phyloP scores from a whole-genome alignment of 108 stramenopile genomes.

The Pseudonitzschia multistriata region DNA sequence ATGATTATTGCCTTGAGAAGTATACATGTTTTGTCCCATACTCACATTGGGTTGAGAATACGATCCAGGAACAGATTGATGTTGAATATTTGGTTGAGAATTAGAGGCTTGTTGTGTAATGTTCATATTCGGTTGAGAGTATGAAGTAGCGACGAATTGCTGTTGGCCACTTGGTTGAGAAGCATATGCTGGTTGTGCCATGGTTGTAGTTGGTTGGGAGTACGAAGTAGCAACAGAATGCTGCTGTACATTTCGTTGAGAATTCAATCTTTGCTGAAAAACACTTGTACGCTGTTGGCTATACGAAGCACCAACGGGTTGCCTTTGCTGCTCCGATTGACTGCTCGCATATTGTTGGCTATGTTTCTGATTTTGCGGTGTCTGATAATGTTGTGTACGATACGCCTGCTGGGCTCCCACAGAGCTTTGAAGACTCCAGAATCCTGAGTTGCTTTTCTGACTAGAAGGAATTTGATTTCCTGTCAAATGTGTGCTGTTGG shows the following conservation, averaged over 20 bases:
- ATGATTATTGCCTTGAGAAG: not conserved
- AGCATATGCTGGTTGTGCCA: not conserved
- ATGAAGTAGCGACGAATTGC: not conserved
- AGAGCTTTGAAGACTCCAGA: not conserved
- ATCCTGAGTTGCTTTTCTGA: not conserved
- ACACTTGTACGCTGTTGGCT: not conserved
- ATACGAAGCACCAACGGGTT: not conserved
- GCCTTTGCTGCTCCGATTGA: slow-evolving; percentile 7
- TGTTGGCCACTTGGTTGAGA: slow-evolving; percentile 12
- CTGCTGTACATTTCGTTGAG: slow-evolving; percentile 7
- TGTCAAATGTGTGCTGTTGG: not conserved
- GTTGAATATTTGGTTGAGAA: slow-evolving; percentile 3
- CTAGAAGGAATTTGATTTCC: not conserved
- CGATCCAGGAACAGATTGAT: not conserved
- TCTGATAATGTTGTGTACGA: not conserved
- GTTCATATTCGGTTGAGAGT: not conserved
- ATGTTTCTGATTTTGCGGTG: not conserved
- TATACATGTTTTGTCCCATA: not conserved
- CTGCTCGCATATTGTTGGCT: not conserved
- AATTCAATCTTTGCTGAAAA: not conserved
- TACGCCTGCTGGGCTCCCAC: not conserved
- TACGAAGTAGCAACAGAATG: not conserved
- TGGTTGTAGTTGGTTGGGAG: not conserved
- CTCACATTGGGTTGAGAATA: not conserved
- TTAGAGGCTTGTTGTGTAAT: not conserved